Base-by-base conservation (phyloP, 495 filamentous ascomycete species). In the Cenococcum geophilum region DNA sequence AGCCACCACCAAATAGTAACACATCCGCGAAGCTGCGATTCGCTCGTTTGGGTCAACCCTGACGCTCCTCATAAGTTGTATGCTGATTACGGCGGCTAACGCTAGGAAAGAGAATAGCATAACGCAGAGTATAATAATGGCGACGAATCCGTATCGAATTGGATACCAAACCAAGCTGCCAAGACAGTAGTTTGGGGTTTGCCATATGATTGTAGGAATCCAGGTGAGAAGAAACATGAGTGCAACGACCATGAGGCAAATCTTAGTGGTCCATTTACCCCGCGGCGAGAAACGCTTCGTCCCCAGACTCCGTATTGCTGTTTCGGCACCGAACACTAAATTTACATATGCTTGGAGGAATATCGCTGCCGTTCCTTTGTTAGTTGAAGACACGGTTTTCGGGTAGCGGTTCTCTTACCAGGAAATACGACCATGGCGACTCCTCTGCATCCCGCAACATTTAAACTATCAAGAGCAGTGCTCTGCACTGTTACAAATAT, bases 21-120 rank as follows among this genome's bases (percentile, higher is more conserved):
- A 63, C 63, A 71, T 69, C 21, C 68, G 25, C 6, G 68, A 69
- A 22, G 66, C 68, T 45, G 66, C 66, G 61, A 71, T 69, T 22
- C 68, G 62, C 58, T 71, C 66, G 45, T 67, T 71, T 12, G 63
- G 66, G 22, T 71, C 68, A 48, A 71, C 53, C 16, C 62, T 54
- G 20, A 55, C 4, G 2, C 54, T 69, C 50, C 68, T 47, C 59
- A 66, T 61, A 23, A 71, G 57, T 50, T 69, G 68, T 40, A 71
- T 66, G 49, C 60, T 67, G 58, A 71, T 67, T 12, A 67, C 9
- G 0, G 60, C 63, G 12, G 62, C 62, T 14, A 70, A 36, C 1
- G 61, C 16, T 4, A 68, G 22, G 35, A 63, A 70, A n/a, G 45
- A 49, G 52, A 61, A 51, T 6, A 63, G 35, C 35, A 68, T 18